Base-by-base conservation (phyloP, 352 stramenopile genomes). In the Blastocystis sp. region DNA sequence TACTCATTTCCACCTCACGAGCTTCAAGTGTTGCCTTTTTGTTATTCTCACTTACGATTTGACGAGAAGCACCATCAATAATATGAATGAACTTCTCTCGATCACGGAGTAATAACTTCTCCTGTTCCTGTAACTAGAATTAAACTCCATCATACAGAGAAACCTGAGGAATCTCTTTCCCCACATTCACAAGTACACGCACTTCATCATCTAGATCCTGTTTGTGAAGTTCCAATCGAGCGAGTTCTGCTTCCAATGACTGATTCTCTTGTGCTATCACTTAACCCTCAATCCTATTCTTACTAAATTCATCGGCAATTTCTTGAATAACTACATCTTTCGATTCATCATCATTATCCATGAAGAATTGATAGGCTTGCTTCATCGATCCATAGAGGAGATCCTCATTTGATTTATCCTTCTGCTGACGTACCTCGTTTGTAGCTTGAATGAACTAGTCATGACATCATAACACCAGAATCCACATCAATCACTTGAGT, bases 331-430 rank as follows among this genome's bases (percentile, higher is more conserved):
- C 27, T 21, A 49, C 46, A 56, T 83, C 71, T 29, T 83, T 83
- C n/a, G 71, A 83, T 16, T 83, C 46, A 46, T 83, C 71, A 37
- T 83, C 71, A 37, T 83, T 83, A 56, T 59, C 51, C 71, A 83
- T 83, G 49, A 83, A 83, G 46, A 83, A 83, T 21, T 59, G 71
- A 27, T 83, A 83, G 12, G 71, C 71, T 37, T 83, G 71, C 29
- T 59, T 65, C 71, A 83, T 83, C 43, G 27, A 65, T 19, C 29
- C 49, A 37, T 83, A 83, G 24, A 83, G 42, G 21, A 65, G 27
- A 37, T 59, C 51, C 51, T 83, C 71, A 19, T 54, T 63, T 11
- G 71, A 52, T 9, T 83, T 83, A 14, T 66, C 49, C 4, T 46
- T 65, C 6, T 66, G 46, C 12, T 49, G 71, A 24, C 49, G 71